Conservation (phyloP, 2,329 filamentous ascomycete species). For the Fusarium cyanostomum region DNA sequence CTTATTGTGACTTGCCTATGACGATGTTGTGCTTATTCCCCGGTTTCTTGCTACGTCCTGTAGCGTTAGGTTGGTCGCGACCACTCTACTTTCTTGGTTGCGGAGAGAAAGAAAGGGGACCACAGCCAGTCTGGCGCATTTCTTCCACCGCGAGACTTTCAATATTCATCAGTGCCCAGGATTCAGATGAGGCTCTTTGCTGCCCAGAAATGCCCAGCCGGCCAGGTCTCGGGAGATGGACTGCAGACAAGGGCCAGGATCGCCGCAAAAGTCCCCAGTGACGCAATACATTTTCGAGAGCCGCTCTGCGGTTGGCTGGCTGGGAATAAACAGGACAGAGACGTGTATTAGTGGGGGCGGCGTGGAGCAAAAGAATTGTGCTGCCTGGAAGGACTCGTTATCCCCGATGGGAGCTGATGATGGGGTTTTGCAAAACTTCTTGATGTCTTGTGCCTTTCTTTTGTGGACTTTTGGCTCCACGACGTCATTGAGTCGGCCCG, state of each 20-base stretch:
- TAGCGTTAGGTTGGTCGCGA: no score
- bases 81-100: no score
- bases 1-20: no score
- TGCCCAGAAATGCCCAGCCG: neutral
- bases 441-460: neutral
- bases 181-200: neutral
- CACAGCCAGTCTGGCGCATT: no score
- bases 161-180: no score
- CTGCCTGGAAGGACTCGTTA: slow-evolving; percentile 2
- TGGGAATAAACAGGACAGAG: slow-evolving; percentile 3
- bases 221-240: neutral
- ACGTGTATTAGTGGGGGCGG: neutral
- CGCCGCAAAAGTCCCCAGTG: neutral
- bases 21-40: no score
- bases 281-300: neutral
- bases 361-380: slow-evolving; percentile 4
- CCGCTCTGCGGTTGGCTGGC: neutral
- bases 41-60: no score
- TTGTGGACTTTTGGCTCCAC: neutral
- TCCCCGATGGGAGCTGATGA: neutral
- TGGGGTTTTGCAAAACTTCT: neutral
- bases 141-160: no score
- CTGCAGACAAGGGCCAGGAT: neutral
- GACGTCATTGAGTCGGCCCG: slow-evolving; percentile 1
- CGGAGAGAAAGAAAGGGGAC: no score